Conservation (phyloP, 139 green algal genomes). For the Tetraselmis striata region DNA sequence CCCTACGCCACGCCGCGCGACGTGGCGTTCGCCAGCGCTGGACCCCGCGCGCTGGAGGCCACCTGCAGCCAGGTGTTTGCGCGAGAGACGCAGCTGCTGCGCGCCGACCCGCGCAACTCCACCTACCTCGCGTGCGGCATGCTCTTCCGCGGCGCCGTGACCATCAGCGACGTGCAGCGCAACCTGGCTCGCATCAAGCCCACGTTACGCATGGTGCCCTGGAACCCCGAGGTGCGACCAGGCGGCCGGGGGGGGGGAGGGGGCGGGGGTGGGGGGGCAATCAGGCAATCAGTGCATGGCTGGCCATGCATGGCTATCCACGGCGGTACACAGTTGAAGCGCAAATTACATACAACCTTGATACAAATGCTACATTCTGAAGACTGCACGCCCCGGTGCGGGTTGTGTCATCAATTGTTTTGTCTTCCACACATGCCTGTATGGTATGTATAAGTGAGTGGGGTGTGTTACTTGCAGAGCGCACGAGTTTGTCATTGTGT, state of each 20-base stretch:
- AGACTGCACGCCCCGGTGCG: background rate
- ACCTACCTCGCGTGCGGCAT: constrained; percentile 69
- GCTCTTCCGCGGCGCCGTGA: constrained; percentile 49
- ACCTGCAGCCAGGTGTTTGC: constrained; percentile 59
- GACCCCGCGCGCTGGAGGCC: constrained; percentile 40
- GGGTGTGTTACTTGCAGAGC: no score
- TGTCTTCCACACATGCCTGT: no score
- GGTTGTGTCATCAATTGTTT: background rate
- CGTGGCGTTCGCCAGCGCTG: constrained; percentile 18
- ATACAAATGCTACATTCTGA: background rate
- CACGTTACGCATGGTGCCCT: constrained; percentile 58
- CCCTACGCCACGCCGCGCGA: constrained; percentile 39
- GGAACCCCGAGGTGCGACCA: constrained; percentile 57
- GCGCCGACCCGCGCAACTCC: constrained; percentile 38
- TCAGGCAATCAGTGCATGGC: background rate
- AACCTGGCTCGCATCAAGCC: constrained; percentile 52
- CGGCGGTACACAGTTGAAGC: background rate
- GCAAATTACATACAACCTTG: background rate
- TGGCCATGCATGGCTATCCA: background rate
- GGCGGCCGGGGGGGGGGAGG: background rate
- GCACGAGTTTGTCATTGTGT: no score
- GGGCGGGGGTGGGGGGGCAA: no score
- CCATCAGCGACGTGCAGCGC: constrained; percentile 57
- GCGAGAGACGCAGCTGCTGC: constrained; percentile 55
- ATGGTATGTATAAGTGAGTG: no score